phyloP scores from a whole-genome alignment of 352 stramenopile species.

The Thalassiosira mediterranea region DNA sequence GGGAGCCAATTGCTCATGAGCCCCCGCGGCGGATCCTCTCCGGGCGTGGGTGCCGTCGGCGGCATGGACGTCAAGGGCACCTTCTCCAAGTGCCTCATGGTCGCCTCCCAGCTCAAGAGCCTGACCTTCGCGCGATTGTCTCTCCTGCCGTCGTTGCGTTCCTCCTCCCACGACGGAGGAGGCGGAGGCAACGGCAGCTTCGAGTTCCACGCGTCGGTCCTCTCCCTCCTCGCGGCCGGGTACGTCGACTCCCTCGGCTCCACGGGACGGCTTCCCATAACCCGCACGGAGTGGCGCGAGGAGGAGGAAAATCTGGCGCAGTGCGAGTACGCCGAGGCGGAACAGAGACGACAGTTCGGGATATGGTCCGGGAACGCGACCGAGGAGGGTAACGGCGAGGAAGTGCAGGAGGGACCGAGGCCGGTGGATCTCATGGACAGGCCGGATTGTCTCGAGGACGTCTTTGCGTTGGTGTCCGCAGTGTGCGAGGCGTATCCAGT shows the following conservation, averaged over 20 bases:
- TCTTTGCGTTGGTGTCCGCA: constrained; percentile 67
- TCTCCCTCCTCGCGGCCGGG: constrained; percentile 66
- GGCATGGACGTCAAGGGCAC: constrained; percentile 55
- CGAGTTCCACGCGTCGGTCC: constrained; percentile 72
- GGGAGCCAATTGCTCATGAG: neutral
- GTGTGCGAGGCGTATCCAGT: constrained; percentile 62
- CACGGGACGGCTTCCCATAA: constrained; percentile 69
- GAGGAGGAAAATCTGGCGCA: constrained; percentile 69
- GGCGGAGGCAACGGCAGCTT: constrained; percentile 4
- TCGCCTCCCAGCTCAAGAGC: constrained; percentile 64
- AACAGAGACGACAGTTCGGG: constrained; percentile 60
- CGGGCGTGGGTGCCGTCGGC: constrained; percentile 5
- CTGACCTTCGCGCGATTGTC: constrained; percentile 74
- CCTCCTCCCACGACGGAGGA: neutral
- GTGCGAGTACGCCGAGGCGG: constrained; percentile 39
- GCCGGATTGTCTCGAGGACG: constrained; percentile 82
- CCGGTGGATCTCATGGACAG: constrained; percentile 73
- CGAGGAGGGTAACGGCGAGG: constrained; percentile 21
- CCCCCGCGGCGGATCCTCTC: constrained; percentile 1
- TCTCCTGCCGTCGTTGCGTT: constrained; percentile 65
- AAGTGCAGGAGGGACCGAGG: constrained; percentile 35
- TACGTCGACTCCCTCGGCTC: constrained; percentile 68
- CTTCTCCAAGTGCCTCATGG: constrained; percentile 61
- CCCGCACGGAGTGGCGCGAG: constrained; percentile 63
- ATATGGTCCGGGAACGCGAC: constrained; percentile 48